Evolutionary conservation across 768 basidiomycete genomes (phyloP).

Genomic region (Leccinum imitatum): DNA sequence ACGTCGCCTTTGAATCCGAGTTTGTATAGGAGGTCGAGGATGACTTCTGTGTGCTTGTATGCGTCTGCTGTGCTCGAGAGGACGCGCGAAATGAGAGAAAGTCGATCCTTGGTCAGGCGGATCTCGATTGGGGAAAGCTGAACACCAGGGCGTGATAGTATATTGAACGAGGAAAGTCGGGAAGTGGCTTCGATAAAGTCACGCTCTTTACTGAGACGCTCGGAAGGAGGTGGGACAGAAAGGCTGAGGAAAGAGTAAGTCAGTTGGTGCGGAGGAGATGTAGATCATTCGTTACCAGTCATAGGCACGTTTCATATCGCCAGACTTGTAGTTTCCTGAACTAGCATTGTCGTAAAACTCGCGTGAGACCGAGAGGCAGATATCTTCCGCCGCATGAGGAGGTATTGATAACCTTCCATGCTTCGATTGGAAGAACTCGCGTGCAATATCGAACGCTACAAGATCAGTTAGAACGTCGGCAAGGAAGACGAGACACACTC

Average conservation of each 20-base stretch:
- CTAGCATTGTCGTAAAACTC: constrained; percentile 96
- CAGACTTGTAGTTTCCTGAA: constrained; percentile 87
- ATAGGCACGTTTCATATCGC: constrained; percentile 96
- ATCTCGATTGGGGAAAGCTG: constrained; percentile 91
- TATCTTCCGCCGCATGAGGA: constrained; percentile 59
- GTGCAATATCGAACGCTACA: constrained; percentile 68
- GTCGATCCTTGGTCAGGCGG: constrained; percentile 83
- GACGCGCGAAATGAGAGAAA: constrained; percentile 84
- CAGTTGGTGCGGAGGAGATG: background rate
- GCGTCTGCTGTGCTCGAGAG: constrained; percentile 83
- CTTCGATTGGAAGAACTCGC: constrained; percentile 52
- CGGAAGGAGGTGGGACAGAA: constrained; percentile 65
- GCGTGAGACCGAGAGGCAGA: constrained; percentile 76
- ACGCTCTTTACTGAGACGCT: constrained; percentile 63
- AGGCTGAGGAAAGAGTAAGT: constrained; percentile 50
- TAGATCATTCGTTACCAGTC: constrained; percentile 66
- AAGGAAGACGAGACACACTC: constrained; percentile 38
- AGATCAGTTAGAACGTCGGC: constrained; percentile 10
- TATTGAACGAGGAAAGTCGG: constrained; percentile 88
- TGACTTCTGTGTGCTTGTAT: constrained; percentile 88
- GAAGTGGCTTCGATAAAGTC: constrained; percentile 99
- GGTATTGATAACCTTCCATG: constrained; percentile 49
- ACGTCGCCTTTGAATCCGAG: constrained; percentile 74
- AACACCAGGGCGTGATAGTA: constrained; percentile 70
- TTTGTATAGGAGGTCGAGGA: constrained; percentile 87